These are phyloP conservation scores for Scutellaria barbata DNA, from an alignment of 257 asterid species.

Conservation along the genomic window DNA sequence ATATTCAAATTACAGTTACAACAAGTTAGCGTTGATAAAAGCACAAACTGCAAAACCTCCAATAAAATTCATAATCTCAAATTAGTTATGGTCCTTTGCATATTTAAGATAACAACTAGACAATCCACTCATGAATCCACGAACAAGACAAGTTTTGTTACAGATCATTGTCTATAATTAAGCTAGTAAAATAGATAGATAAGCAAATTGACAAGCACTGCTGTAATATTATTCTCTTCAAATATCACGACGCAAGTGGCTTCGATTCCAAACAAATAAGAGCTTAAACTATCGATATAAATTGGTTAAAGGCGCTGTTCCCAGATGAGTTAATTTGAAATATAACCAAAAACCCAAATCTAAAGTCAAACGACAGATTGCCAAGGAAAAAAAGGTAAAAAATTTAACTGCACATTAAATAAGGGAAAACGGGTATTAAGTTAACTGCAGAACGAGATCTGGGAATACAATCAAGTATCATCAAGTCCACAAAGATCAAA, in stretches of 20 bases:
- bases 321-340: background rate
- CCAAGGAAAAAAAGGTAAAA: background rate
- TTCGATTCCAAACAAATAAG: background rate
- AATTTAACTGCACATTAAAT: too few species aligned
- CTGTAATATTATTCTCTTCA: background rate
- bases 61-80: background rate
- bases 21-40: background rate
- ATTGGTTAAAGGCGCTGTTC: background rate
- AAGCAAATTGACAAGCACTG: background rate
- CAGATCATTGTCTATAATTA: background rate
- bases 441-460: constrained; percentile 36
- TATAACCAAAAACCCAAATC: background rate
- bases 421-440: background rate
- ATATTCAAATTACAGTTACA: constrained; percentile 26
- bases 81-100: background rate
- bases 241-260: background rate
- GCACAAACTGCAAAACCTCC: background rate
- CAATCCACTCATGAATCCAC: background rate
- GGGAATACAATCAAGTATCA: constrained; percentile 22
- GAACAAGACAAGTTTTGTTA: background rate
- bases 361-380: background rate
- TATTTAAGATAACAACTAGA: background rate
- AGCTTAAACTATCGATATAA: background rate
- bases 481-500: constrained; percentile 20
- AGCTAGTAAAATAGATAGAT: background rate